phyloP scores from a whole-genome alignment of 805 yeast genomes.

The Kodamaea fukazawae region DNA sequence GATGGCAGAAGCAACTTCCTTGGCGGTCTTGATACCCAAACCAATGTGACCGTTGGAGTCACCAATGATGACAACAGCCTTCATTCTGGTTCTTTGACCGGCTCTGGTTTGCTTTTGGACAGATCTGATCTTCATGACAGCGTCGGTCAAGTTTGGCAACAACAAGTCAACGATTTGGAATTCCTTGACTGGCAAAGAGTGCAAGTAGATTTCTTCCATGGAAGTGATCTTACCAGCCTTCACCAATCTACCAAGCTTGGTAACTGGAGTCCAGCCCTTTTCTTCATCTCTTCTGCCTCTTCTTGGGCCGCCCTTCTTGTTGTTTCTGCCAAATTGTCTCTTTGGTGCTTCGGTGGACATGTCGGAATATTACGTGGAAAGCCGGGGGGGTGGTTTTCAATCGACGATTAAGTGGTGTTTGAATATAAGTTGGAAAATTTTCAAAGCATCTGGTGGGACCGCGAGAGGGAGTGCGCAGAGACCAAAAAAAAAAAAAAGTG shows the following conservation, averaged over 20 bases:
- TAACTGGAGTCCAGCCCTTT: constrained; percentile 99
- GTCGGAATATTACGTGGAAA: constrained; percentile 74
- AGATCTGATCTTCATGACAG: constrained; percentile 99
- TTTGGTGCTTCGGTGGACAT: constrained; percentile 46
- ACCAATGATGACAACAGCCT: constrained; percentile 99
- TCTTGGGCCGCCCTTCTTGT: constrained; percentile 54
- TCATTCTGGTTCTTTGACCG: constrained; percentile 99
- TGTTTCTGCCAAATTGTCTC: constrained; percentile 51
- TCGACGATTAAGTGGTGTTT: constrained; percentile 39
- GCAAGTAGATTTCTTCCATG: constrained; percentile 97
- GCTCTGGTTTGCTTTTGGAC: constrained; percentile 99
- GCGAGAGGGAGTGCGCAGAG: no score
- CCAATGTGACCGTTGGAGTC: constrained; percentile 99
- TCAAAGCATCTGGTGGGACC: no score
- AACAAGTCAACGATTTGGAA: constrained; percentile 96
- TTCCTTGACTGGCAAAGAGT: constrained; percentile 99
- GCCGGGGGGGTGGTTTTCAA: constrained; percentile 68
- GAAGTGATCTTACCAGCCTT: constrained; percentile 97
- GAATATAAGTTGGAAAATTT: no score
- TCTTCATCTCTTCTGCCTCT: constrained; percentile 83
- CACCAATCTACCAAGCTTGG: constrained; percentile 99
- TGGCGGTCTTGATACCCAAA: constrained; percentile 99
- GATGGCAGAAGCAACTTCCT: constrained; percentile 99
- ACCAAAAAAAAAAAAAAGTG: no score
- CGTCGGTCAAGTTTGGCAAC: constrained; percentile 94